phyloP scores from a whole-genome alignment of 1,284 basidiomycete species.

The Sanghuangporus sanghuang region DNA sequence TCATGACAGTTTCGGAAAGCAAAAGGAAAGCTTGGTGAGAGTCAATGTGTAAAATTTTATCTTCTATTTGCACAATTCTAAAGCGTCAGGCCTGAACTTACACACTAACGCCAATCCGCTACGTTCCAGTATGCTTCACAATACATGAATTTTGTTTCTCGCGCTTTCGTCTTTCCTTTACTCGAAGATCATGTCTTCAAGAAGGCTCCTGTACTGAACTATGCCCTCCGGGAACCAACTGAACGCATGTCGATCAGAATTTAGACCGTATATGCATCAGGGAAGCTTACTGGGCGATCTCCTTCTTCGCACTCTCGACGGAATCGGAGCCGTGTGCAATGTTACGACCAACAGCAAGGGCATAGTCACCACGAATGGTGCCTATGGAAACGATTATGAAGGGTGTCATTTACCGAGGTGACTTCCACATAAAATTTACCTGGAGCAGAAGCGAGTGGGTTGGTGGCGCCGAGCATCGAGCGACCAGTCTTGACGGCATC shows the following conservation, averaged over 20 bases:
- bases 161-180: conserved; percentile 32
- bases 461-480: conserved; percentile 94
- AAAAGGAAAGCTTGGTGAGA: not conserved
- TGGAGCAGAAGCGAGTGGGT: conserved; percentile 87
- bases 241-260: conserved; percentile 1
- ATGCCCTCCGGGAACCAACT: conserved; percentile 87
- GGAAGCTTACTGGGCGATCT: conserved; percentile 75
- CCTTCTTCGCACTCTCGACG: conserved; percentile 87
- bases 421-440: conserved; percentile 40
- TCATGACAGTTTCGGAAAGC: not conserved
- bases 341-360: conserved; percentile 90
- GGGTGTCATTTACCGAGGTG: not conserved
- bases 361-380: conserved; percentile 91
- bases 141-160: conserved; percentile 17
- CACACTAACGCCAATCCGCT: not conserved
- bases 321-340: conserved; percentile 94
- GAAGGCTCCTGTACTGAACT: conserved; percentile 67
- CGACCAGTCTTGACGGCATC: conserved; percentile 97
- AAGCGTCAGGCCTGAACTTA: not conserved
- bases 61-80: conserved; percentile 4
- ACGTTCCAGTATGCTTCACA: not conserved
- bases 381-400: conserved; percentile 36
- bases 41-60: not conserved
- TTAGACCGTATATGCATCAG: not conserved
- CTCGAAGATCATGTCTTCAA: conserved; percentile 82